Percentiles rank a stretch among this genome's conserved stretches.
Evolutionary conservation across 108 stramenopile species (phyloP).

Genomic region (Poteriospumella lacustris): DNA sequence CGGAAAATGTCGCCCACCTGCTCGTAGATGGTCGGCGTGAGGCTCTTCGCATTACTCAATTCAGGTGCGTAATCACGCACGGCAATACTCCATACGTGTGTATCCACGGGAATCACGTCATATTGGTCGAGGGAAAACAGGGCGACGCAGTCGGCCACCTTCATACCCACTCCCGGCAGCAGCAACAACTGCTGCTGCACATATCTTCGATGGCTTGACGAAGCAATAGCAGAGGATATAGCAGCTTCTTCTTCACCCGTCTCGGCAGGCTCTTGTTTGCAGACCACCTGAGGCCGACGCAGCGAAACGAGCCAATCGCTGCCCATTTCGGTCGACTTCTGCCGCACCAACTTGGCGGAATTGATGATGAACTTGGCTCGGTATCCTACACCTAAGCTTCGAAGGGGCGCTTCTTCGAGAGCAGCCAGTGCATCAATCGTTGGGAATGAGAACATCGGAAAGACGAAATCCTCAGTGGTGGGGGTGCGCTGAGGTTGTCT

Average conservation of each 20-base stretch:
- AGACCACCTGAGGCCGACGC: too few relatives aligned
- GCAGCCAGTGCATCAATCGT: slow-evolving; percentile 51
- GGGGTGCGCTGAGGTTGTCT: too few relatives aligned
- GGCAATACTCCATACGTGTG: slow-evolving; percentile 94
- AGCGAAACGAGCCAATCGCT: slow-evolving; percentile 44
- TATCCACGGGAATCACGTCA: slow-evolving; percentile 87
- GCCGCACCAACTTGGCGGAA: slow-evolving; percentile 42
- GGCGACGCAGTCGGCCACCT: slow-evolving; percentile 98
- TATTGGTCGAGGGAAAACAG: slow-evolving; percentile 82
- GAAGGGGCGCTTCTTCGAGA: slow-evolving; percentile 57
- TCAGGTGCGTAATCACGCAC: slow-evolving; percentile 57
- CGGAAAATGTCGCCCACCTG: slow-evolving; percentile 86
- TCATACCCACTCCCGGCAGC: slow-evolving; percentile 80
- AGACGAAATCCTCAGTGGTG: not conserved
- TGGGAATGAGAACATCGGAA: slow-evolving; percentile 69
- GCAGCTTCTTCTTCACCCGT: too few relatives aligned
- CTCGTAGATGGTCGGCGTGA: slow-evolving; percentile 85
- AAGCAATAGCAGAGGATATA: too few relatives aligned
- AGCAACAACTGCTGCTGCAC: slow-evolving; percentile 66
- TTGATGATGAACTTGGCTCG: slow-evolving; percentile 81
- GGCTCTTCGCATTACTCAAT: slow-evolving; percentile 55
- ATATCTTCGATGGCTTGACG: slow-evolving; percentile 42
- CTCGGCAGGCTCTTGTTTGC: not conserved
- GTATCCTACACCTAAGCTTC: slow-evolving; percentile 83
- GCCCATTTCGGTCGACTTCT: slow-evolving; percentile 58